These are phyloP conservation scores for Chrysophaeum taylorii DNA, from an alignment of 352 stramenopile genomes.

Conservation along the genomic window DNA sequence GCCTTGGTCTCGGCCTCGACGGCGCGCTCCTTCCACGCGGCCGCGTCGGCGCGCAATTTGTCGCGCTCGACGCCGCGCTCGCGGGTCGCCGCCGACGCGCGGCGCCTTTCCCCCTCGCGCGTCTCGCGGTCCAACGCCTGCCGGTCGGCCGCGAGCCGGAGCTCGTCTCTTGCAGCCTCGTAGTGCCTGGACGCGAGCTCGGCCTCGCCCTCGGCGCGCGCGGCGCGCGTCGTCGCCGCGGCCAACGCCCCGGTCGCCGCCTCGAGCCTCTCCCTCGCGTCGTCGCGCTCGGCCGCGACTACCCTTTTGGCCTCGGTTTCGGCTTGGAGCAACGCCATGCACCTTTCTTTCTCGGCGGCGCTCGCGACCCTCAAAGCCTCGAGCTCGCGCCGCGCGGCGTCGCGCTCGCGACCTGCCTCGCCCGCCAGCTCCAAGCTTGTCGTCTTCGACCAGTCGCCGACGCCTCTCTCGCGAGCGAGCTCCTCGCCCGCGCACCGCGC, in stretches of 20 bases:
- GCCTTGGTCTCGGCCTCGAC: not conserved
- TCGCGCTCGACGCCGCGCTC: not conserved
- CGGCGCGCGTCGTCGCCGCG: not conserved
- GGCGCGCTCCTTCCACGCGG: not conserved
- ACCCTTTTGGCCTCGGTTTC: too few species aligned
- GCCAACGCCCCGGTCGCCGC: not conserved
- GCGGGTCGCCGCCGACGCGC: too few species aligned
- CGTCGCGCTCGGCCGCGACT: constrained; percentile 4
- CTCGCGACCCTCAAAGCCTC: not conserved
- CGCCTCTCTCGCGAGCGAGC: too few species aligned
- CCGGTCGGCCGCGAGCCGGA: not conserved
- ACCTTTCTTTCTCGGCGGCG: not conserved
- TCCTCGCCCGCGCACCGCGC: not conserved
- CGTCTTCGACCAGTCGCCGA: too few species aligned
- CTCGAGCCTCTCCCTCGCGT: not conserved
- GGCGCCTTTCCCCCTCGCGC: not conserved
- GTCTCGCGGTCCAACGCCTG: not conserved
- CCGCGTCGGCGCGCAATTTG: not conserved
- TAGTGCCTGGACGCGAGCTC: not conserved
- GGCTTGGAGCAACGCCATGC: not conserved
- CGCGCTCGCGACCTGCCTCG: not conserved
- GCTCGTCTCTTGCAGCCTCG: not conserved
- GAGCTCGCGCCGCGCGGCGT: not conserved
- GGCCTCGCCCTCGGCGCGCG: constrained; percentile 3
- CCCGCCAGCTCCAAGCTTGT: not conserved